Evolutionary conservation across 495 filamentous ascomycete genomes (phyloP), one percentile per base, ranked within the genome.

Genomic region (Tuber umbilicatum): DNA sequence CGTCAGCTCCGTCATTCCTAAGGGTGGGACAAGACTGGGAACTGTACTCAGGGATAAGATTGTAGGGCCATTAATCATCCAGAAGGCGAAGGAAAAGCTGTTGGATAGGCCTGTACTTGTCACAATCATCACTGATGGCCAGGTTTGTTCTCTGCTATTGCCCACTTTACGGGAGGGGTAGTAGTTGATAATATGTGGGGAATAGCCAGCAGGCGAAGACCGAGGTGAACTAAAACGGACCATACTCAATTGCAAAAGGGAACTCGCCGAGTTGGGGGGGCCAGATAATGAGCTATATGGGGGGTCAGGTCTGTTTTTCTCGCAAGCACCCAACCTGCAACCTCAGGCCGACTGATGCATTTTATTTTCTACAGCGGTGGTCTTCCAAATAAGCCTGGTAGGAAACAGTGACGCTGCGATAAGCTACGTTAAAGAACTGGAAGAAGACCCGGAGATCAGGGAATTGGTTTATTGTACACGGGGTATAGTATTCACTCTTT

Each of bases 41-140:
- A 89, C 89, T 1, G 83, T 84, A 67, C 80, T 92, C 70, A 83
- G 83, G 73, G 83, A 84, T 77, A 90, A 90, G 83, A 86, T 92
- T 67, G 77, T 92, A 19, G 87, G 90, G 40, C 86, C 85, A 0
- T 83, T 91, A 75, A 82, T 92, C 6, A 78, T 90, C n/a, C 82
- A 81, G 2, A 86, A 86, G 38, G 88, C 87, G 7, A 81, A 84
- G 21, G 76, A 83, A 41, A 81, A 83, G 38, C 85, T 84, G 43
- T 83, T 91, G 19, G 83, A 86, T 41, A 91, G 90, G 82, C 90
- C 90, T 0, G 84, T 91, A 19, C 83, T 92, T 64, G 85, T 92
- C 73, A 90, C 91, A 78, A 88, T 88, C 39, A 88, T 92, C 73
- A 92, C 90, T 16, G 90, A 92, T 78, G 90, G 90, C 27, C 67